These are phyloP conservation scores for Wallacemonas collosoma DNA, from an alignment of 208 protist species.

Conservation along the genomic window DNA sequence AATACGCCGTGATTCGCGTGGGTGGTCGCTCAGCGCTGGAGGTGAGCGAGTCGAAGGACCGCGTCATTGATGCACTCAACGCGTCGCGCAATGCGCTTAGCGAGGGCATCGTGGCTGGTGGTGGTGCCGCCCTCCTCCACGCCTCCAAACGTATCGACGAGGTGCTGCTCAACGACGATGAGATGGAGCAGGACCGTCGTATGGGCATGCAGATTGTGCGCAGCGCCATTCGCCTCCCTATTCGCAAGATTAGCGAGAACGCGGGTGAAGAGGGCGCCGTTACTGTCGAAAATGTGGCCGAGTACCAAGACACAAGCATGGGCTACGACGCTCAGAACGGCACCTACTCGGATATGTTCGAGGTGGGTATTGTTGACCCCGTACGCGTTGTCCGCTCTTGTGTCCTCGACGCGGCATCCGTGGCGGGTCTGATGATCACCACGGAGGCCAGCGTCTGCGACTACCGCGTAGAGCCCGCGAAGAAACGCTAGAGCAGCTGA, in stretches of 20 bases:
- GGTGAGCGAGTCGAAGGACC: constrained; percentile 99
- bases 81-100: constrained; percentile 98
- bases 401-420: constrained; percentile 96
- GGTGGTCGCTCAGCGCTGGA: constrained; percentile 98
- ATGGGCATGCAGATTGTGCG: constrained; percentile 88
- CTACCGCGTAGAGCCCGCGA: constrained; percentile 38
- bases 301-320: constrained; percentile 83
- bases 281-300: constrained; percentile 97
- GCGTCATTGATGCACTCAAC: constrained; percentile 99
- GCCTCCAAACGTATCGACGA: constrained; percentile 91
- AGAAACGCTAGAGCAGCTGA: constrained; percentile 20
- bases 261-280: constrained; percentile 98
- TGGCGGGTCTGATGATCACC: constrained; percentile 99
- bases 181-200: constrained; percentile 80
- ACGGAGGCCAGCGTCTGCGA: constrained; percentile 98
- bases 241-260: constrained; percentile 97
- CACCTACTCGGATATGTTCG: constrained; percentile 98
- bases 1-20: constrained; percentile 96
- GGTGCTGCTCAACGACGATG: constrained; percentile 86
- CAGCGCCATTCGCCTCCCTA: constrained; percentile 88
- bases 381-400: constrained; percentile 98
- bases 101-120: constrained; percentile 99
- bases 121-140: constrained; percentile 97
- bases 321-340: constrained; percentile 97
- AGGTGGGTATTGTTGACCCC: constrained; percentile 99